These are phyloP conservation scores for Termitomyces bulborhizus DNA, from an alignment of 768 basidiomycete genomes.

Conservation along the genomic window DNA sequence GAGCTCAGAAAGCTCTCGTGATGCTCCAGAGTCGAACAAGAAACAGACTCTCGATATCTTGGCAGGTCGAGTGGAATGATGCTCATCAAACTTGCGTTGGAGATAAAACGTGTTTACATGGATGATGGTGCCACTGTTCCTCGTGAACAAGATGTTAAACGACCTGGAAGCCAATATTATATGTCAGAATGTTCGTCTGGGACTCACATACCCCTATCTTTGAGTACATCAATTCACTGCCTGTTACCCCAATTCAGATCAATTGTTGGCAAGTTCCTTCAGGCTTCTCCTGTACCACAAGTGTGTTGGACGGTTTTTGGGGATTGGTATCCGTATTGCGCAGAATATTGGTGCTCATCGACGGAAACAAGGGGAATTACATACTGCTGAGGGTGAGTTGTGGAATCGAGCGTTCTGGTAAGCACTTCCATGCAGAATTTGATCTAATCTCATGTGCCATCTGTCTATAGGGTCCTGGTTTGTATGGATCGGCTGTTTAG, in stretches of 20 bases:
- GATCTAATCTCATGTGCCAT: background rate
- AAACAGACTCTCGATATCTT: conserved; percentile 36
- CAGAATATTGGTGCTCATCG: conserved; percentile 77
- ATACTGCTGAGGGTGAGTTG: conserved; percentile 58
- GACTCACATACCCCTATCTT: conserved; percentile 11
- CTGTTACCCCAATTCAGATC: conserved; percentile 6
- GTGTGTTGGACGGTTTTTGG: conserved; percentile 65
- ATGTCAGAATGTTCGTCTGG: background rate
- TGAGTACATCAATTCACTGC: conserved; percentile 16
- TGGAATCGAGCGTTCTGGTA: conserved; percentile 72
- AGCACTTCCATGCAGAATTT: conserved; percentile 1
- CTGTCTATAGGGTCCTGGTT: conserved; percentile 39
- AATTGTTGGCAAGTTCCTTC: conserved; percentile 41
- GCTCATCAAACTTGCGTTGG: conserved; percentile 45
- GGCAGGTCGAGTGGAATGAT: conserved; percentile 50
- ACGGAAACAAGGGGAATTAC: conserved; percentile 25
- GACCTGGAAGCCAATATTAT: background rate
- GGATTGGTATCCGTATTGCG: conserved; percentile 67
- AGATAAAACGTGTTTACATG: conserved; percentile 49
- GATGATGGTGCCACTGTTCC: conserved; percentile 15
- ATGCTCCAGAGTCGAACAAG: conserved; percentile 8
- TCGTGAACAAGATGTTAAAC: background rate
- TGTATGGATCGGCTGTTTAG: conserved; percentile 47
- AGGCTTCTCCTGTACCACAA: conserved; percentile 55
- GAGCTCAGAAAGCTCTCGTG: conserved; percentile 13